Evolutionary conservation across 441 rosid species (phyloP), one percentile per base, ranked within the genome.

Genomic region (Melastoma candidum): DNA sequence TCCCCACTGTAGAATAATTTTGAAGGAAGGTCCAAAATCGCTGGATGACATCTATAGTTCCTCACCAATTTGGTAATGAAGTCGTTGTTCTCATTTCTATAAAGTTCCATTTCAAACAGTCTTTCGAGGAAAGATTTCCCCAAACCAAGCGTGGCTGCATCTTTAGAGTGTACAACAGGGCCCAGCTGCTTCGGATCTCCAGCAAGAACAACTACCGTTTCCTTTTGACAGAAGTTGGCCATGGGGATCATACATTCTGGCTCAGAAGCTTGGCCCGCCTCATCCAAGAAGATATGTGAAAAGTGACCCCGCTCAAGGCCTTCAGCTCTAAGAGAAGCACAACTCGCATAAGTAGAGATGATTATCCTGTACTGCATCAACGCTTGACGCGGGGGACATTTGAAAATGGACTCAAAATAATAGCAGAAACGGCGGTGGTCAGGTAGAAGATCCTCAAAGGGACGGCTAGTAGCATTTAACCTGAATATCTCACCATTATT

Each of bases 181-280:
- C 98, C 96, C 68, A 88, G 63, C 60, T 92, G 98, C 89, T 66
- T 85, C 0, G 98, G 97, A 54, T 92, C 98, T 54, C 98, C 98
- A 11, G 98, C 92, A 46, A 92, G 87, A 45, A 88, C 94, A 54
- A 85, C 82, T 56, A 88, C 92, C 1, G 95, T 92, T 22, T 80
- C 70, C 49, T 58, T 51, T 56, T 49, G 48, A 77, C 89, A 79
- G 44, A 83, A 76, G 60, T 72, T 67, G 12, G 93, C 75, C 13
- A 88, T 45, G 5, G 95, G 78, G 52, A 92, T 60, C 96, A 88
- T 83, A 77, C 78, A 78, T 64, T 92, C 95, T 44, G 98, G 96
- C 64, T 92, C 98, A 12, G 97, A 92, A 56, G 94, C 98, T 75
- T 92, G 96, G 49, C 92, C 96, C 25, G 98, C 95, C 71, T 92